Percentiles rank a stretch among this genome's conserved stretches.
phyloP scores from a whole-genome alignment of 2,329 filamentous ascomycete species.

The Chalaropsis ovoidea region DNA sequence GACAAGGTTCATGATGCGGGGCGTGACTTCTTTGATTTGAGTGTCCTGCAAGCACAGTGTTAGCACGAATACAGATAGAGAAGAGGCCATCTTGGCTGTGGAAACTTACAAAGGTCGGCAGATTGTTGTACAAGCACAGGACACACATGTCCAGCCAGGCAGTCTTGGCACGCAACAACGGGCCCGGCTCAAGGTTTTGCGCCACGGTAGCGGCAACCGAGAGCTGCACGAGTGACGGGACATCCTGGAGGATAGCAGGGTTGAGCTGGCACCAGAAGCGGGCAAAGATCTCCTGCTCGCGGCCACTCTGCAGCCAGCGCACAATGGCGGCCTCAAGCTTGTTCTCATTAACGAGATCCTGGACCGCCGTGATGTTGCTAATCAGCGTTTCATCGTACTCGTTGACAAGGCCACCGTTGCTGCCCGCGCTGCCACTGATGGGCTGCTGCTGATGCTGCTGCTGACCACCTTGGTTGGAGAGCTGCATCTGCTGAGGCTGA shows the following conservation, averaged over 20 bases:
- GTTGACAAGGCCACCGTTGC: background rate
- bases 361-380: slow-evolving; percentile 48
- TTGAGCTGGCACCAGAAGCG: slow-evolving; percentile 32
- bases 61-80: slow-evolving; percentile 26
- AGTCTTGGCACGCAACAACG: slow-evolving; percentile 46
- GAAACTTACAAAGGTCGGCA: slow-evolving; percentile 43
- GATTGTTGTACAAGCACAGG: slow-evolving; percentile 41
- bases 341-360: slow-evolving; percentile 50
- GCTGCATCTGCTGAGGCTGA: slow-evolving; percentile 27
- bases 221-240: slow-evolving; percentile 52
- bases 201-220: slow-evolving; percentile 56
- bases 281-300: slow-evolving; percentile 54
- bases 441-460: background rate
- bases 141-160: slow-evolving; percentile 52
- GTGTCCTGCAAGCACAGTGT: slow-evolving; percentile 38
- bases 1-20: slow-evolving; percentile 47
- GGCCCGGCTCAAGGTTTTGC: slow-evolving; percentile 45
- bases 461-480: slow-evolving; percentile 28
- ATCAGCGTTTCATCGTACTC: slow-evolving; percentile 42
- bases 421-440: background rate
- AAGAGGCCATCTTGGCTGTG: background rate
- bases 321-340: slow-evolving; percentile 54
- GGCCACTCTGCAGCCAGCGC: slow-evolving; percentile 55
- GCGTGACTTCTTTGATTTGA: slow-evolving; percentile 46
- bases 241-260: slow-evolving; percentile 40